Conservation (phyloP, 768 basidiomycete genomes). For the Chalciporus sphaerocephalus region DNA sequence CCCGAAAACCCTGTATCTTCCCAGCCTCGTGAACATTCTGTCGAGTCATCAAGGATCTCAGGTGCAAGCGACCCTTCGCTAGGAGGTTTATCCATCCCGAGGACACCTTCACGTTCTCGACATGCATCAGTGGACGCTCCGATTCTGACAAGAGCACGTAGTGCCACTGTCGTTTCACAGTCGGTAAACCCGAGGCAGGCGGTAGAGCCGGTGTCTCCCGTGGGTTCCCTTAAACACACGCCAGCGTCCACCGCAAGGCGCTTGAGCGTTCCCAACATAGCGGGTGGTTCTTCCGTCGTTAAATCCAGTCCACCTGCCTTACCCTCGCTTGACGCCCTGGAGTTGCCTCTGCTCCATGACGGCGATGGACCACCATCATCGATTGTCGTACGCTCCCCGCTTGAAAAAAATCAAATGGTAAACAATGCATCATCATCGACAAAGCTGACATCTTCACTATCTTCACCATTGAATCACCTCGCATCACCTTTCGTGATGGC, state of each 20-base stretch:
- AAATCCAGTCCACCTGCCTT: constrained; percentile 3
- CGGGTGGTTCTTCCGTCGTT: not conserved
- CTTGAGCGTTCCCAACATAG: not conserved
- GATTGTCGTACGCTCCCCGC: constrained; percentile 20
- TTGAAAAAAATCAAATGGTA: constrained; percentile 3
- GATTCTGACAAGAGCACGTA: constrained; percentile 14
- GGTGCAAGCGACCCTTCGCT: constrained; percentile 4
- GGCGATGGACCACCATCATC: constrained; percentile 17
- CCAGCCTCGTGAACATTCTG: constrained; percentile 2
- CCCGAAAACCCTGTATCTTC: constrained; percentile 4
- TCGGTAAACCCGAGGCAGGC: constrained; percentile 1
- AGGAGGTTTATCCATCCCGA: constrained; percentile 11
- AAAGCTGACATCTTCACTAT: not conserved
- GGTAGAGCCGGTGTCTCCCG: constrained; percentile 2
- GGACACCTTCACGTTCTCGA: constrained; percentile 18
- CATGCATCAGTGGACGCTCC: constrained; percentile 15
- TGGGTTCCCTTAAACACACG: constrained; percentile 1
- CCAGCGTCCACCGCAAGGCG: not conserved
- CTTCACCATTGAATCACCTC: constrained; percentile 7
- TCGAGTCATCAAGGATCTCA: constrained; percentile 8
- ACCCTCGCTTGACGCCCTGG: constrained; percentile 13
- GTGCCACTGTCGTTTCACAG: constrained; percentile 11
- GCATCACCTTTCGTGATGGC: constrained; percentile 15
- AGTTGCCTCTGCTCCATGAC: constrained; percentile 11
- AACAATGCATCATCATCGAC: not conserved